These are phyloP conservation scores for Chlorencoelia australis DNA, from an alignment of 2,329 filamentous ascomycete genomes.

Conservation along the genomic window DNA sequence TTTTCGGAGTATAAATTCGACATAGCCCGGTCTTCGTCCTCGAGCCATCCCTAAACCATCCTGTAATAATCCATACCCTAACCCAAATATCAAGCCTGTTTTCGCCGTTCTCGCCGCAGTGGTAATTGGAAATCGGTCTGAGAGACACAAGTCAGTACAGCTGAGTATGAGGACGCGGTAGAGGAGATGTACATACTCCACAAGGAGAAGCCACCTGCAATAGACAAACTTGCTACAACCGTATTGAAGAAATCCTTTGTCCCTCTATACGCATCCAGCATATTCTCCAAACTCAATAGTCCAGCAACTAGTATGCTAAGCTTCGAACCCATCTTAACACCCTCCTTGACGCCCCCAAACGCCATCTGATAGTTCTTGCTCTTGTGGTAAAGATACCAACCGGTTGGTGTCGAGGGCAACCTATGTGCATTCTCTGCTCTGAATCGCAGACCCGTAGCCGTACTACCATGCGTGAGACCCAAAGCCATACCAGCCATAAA, in stretches of 20 bases:
- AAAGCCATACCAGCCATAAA: constrained; percentile 61
- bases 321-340: constrained; percentile 60
- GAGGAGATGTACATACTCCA: too few relatives aligned
- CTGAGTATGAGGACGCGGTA: too few relatives aligned
- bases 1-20: constrained; percentile 52
- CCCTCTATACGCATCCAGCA: constrained; percentile 64
- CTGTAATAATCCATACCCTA: constrained; percentile 73
- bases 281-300: constrained; percentile 76
- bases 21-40: constrained; percentile 64
- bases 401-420: constrained; percentile 68
- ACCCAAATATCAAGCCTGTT: constrained; percentile 66
- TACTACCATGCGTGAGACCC: constrained; percentile 62
- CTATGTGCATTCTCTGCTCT: constrained; percentile 95
- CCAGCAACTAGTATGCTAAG: constrained; percentile 63
- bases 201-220: constrained; percentile 78
- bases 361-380: constrained; percentile 88
- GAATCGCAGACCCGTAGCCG: constrained; percentile 70
- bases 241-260: constrained; percentile 71
- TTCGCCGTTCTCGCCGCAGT: constrained; percentile 70
- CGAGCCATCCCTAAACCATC: constrained; percentile 60
- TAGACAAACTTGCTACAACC: constrained; percentile 69
- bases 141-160: constrained; percentile 5
- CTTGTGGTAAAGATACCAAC: constrained; percentile 99
- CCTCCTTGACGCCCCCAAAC: constrained; percentile 68
- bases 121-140: constrained; percentile 71